Base-by-base conservation (phyloP, 2,329 filamentous ascomycete genomes). In the Chaetomium globosum region DNA sequence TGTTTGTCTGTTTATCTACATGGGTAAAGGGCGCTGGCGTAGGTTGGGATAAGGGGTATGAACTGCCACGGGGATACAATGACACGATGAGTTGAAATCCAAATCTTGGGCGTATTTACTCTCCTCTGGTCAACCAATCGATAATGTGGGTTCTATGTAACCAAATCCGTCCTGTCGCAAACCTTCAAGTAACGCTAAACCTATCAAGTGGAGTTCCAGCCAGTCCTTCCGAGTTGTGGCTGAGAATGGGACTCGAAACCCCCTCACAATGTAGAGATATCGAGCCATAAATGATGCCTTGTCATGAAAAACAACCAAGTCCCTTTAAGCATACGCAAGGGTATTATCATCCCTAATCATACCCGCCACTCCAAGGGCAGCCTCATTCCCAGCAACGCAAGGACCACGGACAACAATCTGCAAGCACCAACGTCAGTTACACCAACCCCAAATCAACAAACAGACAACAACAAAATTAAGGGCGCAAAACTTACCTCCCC, bases 361-460 rank as follows among this genome's bases (percentile, higher is more conserved):
- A 46, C 86, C 91, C 57, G 83, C 77, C 12, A 89, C 82, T 4
- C 89, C 87, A 31, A 94, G 76, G 7, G 81, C 81, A 0, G 85
- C 84, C 76, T 90, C 86, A 7, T 82, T 84, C 51, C 88, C 89
- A 59, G 87, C 85, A 16, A 96, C 92, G 53, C 87, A 87, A 13
- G 91, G 90, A 0, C 92, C 92, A 39, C 82, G 82, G 3, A 89
- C 89, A 46, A 88, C 79, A 70, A 96, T 87, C 86, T 92, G 63
- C 39, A 43, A 43, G 16, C 39, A 43, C 39, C 39, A 43, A n/a
- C 16, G 39, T 43, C 16, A 43, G 39, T 43, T 7, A 43, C 33
- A 19, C 4, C 13, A 6, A 33, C 36, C 36, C 13, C 39, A n/a
- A 43, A n/a, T 5, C 7, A n/a, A 43, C 16, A n/a, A 43, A 43